A percentile compares a stretch with the other conserved stretches of the same genome.
Evolutionary conservation across 192 early-diverging fungal species (phyloP).

Genomic region (Rhizophagus prolifer): DNA sequence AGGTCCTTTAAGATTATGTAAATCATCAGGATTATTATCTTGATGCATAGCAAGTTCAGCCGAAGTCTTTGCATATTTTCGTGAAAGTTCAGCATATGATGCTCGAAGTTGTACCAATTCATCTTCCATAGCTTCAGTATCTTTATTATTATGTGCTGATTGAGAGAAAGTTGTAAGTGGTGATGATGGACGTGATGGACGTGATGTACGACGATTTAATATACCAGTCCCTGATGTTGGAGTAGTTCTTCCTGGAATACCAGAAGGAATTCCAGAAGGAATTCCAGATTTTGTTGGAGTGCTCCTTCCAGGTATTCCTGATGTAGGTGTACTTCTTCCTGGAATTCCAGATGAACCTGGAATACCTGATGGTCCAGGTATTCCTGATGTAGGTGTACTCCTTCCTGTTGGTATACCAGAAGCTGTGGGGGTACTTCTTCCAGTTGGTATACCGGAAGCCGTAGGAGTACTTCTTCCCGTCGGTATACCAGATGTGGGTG

Average conservation of each 20-base stretch:
- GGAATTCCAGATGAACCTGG: conserved; percentile 11
- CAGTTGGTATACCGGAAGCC: background rate
- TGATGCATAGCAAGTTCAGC: conserved; percentile 22
- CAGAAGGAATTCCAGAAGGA: background rate
- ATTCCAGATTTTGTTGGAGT: background rate
- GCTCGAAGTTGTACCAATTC: conserved; percentile 44
- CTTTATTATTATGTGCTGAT: background rate
- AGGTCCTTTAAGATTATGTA: conserved; percentile 35
- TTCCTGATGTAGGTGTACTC: conserved; percentile 33
- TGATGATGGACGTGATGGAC: background rate
- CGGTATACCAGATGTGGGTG: background rate
- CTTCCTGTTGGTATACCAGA: conserved; percentile 1
- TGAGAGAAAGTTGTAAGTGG: conserved; percentile 16
- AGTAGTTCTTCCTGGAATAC: background rate
- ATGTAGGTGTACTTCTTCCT: background rate
- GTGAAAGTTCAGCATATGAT: conserved; percentile 13
- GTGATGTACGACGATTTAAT: background rate
- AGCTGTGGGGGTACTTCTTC: too few relatives aligned
- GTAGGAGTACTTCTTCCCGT: too few relatives aligned
- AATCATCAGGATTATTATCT: conserved; percentile 20
- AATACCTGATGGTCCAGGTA: background rate
- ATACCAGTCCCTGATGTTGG: background rate
- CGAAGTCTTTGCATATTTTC: conserved; percentile 8
- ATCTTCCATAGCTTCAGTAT: conserved; percentile 40
- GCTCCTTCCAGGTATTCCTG: background rate